Conservation (phyloP, 2,329 filamentous ascomycete species). For the Calonectria leucothoes region DNA sequence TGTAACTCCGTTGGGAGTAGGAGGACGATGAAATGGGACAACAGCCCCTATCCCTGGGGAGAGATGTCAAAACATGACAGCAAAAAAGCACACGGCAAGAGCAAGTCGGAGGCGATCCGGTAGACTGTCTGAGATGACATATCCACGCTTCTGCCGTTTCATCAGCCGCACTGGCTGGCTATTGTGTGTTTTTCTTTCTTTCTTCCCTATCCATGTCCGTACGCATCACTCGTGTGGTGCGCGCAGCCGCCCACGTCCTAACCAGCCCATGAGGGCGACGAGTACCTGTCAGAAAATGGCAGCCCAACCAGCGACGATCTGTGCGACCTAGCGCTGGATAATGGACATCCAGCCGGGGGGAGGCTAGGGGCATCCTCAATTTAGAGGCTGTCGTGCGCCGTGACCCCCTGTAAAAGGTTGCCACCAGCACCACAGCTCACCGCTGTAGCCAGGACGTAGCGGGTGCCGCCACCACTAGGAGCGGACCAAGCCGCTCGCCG, state of each 20-base stretch:
- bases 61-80: neutral
- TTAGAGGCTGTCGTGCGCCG: constrained; percentile 3
- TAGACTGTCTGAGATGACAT: neutral
- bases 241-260: neutral
- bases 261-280: neutral
- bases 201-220: neutral
- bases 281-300: constrained; percentile 2
- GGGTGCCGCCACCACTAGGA: constrained; percentile 15
- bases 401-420: constrained; percentile 3
- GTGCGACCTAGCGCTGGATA: neutral
- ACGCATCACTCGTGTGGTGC: neutral
- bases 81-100: neutral
- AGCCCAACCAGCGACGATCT: neutral
- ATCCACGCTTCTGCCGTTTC: neutral
- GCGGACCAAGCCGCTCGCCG: constrained; percentile 33
- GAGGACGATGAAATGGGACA: neutral
- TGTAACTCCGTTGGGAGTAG: neutral
- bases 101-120: neutral
- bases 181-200: neutral
- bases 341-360: neutral
- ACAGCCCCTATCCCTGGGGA: neutral
- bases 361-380: neutral
- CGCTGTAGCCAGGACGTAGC: constrained; percentile 7
- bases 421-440: constrained; percentile 4
- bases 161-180: neutral